Evolutionary conservation across 2,329 filamentous ascomycete species (phyloP).

Genomic region (Penicillium sp.): DNA sequence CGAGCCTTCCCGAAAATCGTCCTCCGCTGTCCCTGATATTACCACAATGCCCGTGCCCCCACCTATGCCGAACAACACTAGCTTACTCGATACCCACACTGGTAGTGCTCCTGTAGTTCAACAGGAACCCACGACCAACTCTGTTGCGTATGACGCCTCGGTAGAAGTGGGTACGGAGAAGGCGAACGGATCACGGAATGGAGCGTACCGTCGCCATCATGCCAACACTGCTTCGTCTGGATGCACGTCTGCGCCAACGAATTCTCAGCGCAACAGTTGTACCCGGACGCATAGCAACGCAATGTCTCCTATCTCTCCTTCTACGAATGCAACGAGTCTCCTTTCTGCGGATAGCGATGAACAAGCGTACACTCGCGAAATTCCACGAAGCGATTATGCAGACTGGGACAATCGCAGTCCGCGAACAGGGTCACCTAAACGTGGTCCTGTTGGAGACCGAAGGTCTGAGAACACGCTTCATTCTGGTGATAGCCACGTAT

Average conservation of each 20-base stretch:
- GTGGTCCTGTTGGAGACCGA: conserved; percentile 13
- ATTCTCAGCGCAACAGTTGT: conserved; percentile 43
- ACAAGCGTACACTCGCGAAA: conserved; percentile 35
- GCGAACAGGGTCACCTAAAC: conserved; percentile 38
- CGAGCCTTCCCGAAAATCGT: conserved; percentile 37
- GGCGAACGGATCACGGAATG: conserved; percentile 37
- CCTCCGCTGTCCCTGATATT: conserved; percentile 35
- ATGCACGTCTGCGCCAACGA: conserved; percentile 39
- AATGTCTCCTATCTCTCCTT: conserved; percentile 47
- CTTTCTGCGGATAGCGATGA: conserved; percentile 50
- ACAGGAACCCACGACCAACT: conserved; percentile 17
- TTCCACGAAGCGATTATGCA: conserved; percentile 36
- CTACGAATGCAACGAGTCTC: conserved; percentile 52
- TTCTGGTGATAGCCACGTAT: conserved; percentile 32
- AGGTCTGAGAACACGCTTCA: conserved; percentile 27
- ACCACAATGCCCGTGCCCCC: conserved; percentile 31
- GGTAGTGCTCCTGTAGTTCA: conserved; percentile 22
- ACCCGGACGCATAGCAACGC: conserved; percentile 49
- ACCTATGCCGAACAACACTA: conserved; percentile 23
- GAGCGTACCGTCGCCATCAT: conserved; percentile 33
- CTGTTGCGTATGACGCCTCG: conserved; percentile 16
- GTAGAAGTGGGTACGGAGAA: conserved; percentile 29
- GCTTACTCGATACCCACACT: conserved; percentile 8
- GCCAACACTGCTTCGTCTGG: conserved; percentile 41
- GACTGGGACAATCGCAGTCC: conserved; percentile 35